These are phyloP conservation scores for Flaveria trinervia DNA, from an alignment of 129 eudicot genomes.

Conservation along the genomic window DNA sequence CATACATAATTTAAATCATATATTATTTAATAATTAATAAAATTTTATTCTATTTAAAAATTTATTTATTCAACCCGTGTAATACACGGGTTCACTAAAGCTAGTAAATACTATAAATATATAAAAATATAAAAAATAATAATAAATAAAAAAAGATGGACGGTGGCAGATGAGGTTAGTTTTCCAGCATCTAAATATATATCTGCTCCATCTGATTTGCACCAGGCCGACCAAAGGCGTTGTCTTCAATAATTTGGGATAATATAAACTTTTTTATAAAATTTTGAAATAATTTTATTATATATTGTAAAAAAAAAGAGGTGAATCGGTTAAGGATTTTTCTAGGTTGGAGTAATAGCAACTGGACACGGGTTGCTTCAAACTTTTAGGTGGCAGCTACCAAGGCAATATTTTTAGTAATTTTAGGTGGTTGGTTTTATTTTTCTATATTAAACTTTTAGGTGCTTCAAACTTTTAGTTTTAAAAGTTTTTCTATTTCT, in stretches of 20 bases:
- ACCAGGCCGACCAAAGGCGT: constrained; percentile 40
- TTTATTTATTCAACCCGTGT: too few species aligned
- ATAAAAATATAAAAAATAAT: neutral
- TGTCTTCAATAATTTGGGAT: constrained; percentile 25
- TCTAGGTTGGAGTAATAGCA: constrained; percentile 14
- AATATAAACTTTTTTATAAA: neutral
- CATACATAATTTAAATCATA: too few species aligned
- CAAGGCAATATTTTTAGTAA: neutral
- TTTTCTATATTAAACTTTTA: too few species aligned
- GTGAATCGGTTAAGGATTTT: neutral
- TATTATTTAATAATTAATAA: too few species aligned
- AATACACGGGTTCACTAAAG: too few species aligned
- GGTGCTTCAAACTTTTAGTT: too few species aligned
- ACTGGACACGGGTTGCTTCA: constrained; percentile 15
- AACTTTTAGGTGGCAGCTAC: constrained; percentile 26
- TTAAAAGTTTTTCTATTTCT: too few species aligned
- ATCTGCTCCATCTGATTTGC: constrained; percentile 13
- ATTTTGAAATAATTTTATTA: neutral
- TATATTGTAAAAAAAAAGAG: neutral
- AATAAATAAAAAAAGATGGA: constrained; percentile 6
- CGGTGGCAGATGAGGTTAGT: constrained; percentile 32
- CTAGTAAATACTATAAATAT: too few species aligned
- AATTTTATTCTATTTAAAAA: too few species aligned
- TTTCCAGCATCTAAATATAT: constrained; percentile 18
- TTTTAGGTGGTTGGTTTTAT: neutral